Conservation (phyloP, 148 eudicot species). For the Heliosperma pusillum region DNA sequence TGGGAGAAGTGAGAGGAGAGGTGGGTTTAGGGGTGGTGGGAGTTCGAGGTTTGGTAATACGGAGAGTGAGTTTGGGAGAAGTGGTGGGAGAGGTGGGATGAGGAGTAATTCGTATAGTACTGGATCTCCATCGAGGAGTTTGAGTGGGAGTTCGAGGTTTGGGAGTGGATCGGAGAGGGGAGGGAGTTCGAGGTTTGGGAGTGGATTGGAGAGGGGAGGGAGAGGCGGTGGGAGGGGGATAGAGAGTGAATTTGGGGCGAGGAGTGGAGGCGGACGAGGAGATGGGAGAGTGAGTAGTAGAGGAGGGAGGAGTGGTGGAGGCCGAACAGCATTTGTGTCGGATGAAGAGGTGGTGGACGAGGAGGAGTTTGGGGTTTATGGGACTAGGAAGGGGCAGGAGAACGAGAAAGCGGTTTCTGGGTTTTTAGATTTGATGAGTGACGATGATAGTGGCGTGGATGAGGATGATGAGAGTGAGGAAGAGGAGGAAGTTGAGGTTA, state of each 20-base stretch:
- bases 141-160: background rate
- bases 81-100: conserved; percentile 27
- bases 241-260: background rate
- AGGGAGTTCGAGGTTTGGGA: background rate
- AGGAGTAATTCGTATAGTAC: background rate
- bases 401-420: conserved; percentile 35
- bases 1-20: background rate
- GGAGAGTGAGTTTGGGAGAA: conserved; percentile 10
- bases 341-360: conserved; percentile 24
- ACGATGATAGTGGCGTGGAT: conserved; percentile 55
- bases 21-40: background rate
- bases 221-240: background rate
- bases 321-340: conserved; percentile 20
- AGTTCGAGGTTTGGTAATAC: background rate
- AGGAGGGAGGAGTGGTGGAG: conserved; percentile 11
- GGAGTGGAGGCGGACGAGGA: background rate
- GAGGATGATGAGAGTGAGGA: conserved; percentile 14
- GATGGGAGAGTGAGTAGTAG: conserved; percentile 9
- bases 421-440: conserved; percentile 54
- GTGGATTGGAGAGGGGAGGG: conserved; percentile 4
- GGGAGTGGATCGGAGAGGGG: background rate
- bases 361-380: conserved; percentile 8
- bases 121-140: background rate
- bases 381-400: conserved; percentile 15
- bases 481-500: conserved; percentile 33